Evolutionary conservation across 2,329 filamentous ascomycete species (phyloP), one percentile per base, ranked within the genome.

Genomic region (Colletotrichum cereale): DNA sequence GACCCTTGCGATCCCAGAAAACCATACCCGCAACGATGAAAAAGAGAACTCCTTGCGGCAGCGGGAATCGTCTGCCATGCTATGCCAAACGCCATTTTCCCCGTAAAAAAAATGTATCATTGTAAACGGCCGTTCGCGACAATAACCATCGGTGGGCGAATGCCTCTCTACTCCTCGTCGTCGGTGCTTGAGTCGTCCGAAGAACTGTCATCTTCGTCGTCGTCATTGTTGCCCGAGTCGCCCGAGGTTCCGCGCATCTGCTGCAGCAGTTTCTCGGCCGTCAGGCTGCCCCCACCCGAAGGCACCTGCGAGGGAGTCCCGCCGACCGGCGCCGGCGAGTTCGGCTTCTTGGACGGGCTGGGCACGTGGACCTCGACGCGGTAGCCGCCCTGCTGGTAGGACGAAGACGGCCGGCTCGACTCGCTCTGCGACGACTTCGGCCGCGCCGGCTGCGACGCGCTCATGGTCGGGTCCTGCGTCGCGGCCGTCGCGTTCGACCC

Each of bases 401-500:
- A 71, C 18, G 66, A 47, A 24, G 69, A 61, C 34, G 26, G 66
- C 21, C 36, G 67, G 16, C 47, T 29, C 1, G 29, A 14, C 1
- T 42, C 40, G 5, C 31, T n/a, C 24, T 64, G 69, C 26, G 60
- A 50, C 21, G 61, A 50, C 62, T 36, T 34, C 18, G 48, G 24
- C 31, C 16, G 14, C 16, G 40, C 40, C 14, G 48, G n/a, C 31
- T 63, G 68, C 38, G 65, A 55, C 26, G 42, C 42, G 67, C 47
- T 48, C 31, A 75, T 61, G 3, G 81, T 83, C 5, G 83, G 82
- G 70, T 84, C 82, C 31, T 77, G 76, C 18, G 74, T 76, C 62
- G 82, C 81, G 7, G 80, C 81, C 1, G 82, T 82, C 16, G 79
- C 82, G 21, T 79, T 74, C 1, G 82, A 78, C 1, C 77, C 81